Conservation (phyloP, 73 alveolate species). For the Paramecium sonneborni region DNA sequence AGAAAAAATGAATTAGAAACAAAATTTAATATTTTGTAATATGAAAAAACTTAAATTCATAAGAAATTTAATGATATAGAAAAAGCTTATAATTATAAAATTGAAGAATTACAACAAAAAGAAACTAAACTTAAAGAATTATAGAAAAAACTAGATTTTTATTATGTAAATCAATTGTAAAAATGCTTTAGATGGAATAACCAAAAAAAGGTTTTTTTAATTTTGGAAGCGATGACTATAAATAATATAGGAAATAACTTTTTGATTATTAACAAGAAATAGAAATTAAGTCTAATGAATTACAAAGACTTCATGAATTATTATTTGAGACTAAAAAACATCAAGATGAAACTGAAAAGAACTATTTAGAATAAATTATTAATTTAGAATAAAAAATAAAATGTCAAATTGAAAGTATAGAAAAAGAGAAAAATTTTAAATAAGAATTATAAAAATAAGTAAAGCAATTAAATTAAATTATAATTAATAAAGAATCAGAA, state of each 20-base stretch:
- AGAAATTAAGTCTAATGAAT: neutral
- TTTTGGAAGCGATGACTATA: neutral
- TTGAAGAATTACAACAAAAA: neutral
- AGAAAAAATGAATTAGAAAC: neutral
- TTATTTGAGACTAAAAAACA: neutral
- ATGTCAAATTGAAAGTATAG: neutral
- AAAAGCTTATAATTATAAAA: neutral
- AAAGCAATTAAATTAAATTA: neutral
- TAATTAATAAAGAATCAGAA: neutral
- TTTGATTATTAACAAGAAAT: neutral
- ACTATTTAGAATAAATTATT: neutral
- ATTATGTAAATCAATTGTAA: neutral
- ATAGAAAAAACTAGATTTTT: neutral
- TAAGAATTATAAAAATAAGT: neutral
- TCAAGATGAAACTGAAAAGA: neutral
- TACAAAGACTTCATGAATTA: constrained; percentile 11
- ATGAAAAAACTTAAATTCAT: neutral
- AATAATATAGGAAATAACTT: neutral
- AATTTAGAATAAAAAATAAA: neutral
- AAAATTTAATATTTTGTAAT: neutral
- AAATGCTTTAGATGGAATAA: neutral
- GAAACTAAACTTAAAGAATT: neutral
- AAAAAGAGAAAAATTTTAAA: neutral
- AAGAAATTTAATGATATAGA: neutral
- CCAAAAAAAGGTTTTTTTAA: constrained; percentile 23